Conservation (phyloP, 257 asterid species). For the Ligustrum vulgare region DNA sequence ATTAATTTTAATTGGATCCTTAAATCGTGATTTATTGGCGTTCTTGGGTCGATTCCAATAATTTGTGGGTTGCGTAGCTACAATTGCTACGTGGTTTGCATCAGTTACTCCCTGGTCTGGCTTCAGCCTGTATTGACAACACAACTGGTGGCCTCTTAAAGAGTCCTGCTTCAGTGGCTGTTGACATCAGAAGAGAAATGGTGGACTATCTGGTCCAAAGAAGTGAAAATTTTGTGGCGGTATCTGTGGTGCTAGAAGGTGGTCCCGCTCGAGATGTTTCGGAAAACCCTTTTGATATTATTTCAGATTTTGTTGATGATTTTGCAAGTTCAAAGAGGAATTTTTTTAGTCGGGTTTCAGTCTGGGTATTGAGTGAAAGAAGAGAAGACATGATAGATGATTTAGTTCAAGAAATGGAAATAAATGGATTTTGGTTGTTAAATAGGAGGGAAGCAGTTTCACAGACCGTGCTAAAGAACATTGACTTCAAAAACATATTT, state of each 20-base stretch:
- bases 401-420: constrained; percentile 72
- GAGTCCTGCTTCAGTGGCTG: constrained; percentile 64
- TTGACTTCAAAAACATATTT: constrained; percentile 49
- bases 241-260: constrained; percentile 58
- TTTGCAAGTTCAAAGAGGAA: constrained; percentile 60
- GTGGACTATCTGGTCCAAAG: constrained; percentile 65
- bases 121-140: constrained; percentile 75
- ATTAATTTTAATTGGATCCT: too few relatives aligned
- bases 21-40: too few relatives aligned
- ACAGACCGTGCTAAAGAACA: constrained; percentile 57
- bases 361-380: constrained; percentile 66
- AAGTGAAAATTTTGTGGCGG: constrained; percentile 68
- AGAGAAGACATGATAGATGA: constrained; percentile 76
- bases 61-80: too few relatives aligned
- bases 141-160: constrained; percentile 67
- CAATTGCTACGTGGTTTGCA: too few relatives aligned
- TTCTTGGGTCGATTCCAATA: too few relatives aligned
- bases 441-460: constrained; percentile 59
- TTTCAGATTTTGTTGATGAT: constrained; percentile 60
- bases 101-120: constrained; percentile 70
- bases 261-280: constrained; percentile 39
- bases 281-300: constrained; percentile 52
- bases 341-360: constrained; percentile 60
- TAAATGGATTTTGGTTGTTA: constrained; percentile 72
- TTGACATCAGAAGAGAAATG: constrained; percentile 72